These are phyloP conservation scores for Aspergillus calidoustus DNA, from an alignment of 2,329 filamentous ascomycete species.

Conservation along the genomic window DNA sequence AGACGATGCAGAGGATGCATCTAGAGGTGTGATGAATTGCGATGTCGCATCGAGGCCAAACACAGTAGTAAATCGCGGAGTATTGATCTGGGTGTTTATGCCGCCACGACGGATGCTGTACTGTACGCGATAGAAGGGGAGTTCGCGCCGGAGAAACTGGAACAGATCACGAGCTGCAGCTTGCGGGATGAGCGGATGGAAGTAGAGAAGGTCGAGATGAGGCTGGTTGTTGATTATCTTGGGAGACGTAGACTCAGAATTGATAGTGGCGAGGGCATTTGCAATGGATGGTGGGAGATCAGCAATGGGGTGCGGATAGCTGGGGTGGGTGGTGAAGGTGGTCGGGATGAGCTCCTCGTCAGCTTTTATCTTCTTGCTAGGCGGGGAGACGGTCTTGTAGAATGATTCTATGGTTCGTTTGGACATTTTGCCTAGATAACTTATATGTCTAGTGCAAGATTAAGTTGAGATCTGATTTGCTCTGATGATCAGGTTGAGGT, in stretches of 20 bases:
- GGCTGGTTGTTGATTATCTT: slow-evolving; percentile 68
- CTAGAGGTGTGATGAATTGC: slow-evolving; percentile 50
- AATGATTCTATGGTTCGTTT: slow-evolving; percentile 12
- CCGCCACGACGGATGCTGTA: slow-evolving; percentile 73
- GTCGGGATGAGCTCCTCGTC: slow-evolving; percentile 2
- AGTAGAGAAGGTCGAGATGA: slow-evolving; percentile 75
- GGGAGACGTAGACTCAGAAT: slow-evolving; percentile 42
- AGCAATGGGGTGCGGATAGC: slow-evolving; percentile 59
- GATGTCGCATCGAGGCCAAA: slow-evolving; percentile 69
- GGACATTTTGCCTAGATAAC: background rate
- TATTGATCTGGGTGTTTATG: slow-evolving; percentile 65
- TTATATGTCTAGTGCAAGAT: background rate
- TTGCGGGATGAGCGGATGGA: slow-evolving; percentile 70
- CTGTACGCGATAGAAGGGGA: slow-evolving; percentile 77
- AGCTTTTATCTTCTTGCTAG: slow-evolving; percentile 5
- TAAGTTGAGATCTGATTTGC: background rate
- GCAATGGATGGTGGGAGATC: slow-evolving; percentile 51
- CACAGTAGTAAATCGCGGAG: slow-evolving; percentile 65
- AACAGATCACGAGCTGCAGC: slow-evolving; percentile 65
- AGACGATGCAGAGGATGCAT: background rate
- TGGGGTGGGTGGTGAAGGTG: slow-evolving; percentile 48
- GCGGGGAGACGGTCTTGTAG: slow-evolving; percentile 6
- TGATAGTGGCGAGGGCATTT: slow-evolving; percentile 25
- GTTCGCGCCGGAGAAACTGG: slow-evolving; percentile 69
- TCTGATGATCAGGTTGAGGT: background rate